Evolutionary conservation across 2,329 filamentous ascomycete species (phyloP).

Genomic region (Calonectria ilicicola): DNA sequence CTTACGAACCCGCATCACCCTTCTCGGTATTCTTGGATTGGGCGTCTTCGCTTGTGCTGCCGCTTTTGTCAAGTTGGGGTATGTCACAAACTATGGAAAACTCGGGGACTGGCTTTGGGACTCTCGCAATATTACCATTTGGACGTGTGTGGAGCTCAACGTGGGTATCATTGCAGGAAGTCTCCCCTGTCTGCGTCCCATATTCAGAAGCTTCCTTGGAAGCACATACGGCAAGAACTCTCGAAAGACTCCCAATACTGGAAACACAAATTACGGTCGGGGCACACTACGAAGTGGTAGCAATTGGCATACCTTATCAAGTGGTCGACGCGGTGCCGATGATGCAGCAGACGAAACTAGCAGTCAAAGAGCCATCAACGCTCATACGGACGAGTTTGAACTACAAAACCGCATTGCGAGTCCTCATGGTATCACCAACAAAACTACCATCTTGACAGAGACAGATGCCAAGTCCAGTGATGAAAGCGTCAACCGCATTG

Average conservation of each 20-base stretch:
- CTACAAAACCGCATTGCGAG: constrained; percentile 35
- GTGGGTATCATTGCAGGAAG: constrained; percentile 52
- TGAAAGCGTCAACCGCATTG: constrained; percentile 33
- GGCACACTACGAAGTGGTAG: constrained; percentile 38
- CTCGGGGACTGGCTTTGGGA: constrained; percentile 58
- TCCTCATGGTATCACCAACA: constrained; percentile 21
- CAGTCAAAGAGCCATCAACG: constrained; percentile 45
- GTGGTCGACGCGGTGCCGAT: constrained; percentile 31
- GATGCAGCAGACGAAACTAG: constrained; percentile 38
- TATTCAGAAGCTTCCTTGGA: constrained; percentile 49
- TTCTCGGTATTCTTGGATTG: constrained; percentile 55
- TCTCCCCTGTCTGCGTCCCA: constrained; percentile 49
- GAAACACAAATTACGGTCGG: constrained; percentile 38
- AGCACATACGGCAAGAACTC: constrained; percentile 46
- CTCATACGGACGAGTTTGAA: constrained; percentile 40
- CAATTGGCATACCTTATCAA: constrained; percentile 40
- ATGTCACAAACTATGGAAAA: constrained; percentile 53
- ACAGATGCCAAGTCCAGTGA: constrained; percentile 39
- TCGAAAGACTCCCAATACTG: constrained; percentile 40
- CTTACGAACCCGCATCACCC: constrained; percentile 51
- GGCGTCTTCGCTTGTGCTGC: constrained; percentile 59
- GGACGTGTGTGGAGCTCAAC: constrained; percentile 55
- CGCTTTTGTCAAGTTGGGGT: constrained; percentile 55
- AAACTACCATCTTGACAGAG: constrained; percentile 37
- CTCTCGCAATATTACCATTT: constrained; percentile 60